Conservation (phyloP, 1,139 yeast species). For the Taphrina deformans region DNA sequence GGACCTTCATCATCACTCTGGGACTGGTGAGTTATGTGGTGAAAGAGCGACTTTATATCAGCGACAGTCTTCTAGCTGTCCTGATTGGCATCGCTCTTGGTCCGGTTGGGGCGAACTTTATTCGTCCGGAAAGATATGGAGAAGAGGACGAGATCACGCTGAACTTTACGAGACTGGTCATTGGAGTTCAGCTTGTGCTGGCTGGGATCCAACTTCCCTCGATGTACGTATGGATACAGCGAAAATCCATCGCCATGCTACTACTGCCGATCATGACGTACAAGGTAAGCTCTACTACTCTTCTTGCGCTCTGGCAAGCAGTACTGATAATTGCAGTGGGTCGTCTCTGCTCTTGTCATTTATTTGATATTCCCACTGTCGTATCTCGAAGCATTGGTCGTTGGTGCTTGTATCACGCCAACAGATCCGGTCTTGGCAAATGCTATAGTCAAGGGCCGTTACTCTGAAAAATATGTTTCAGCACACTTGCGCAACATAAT, state of each 20-base stretch:
- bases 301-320: not conserved
- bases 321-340: slow-evolving; percentile 43
- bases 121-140: slow-evolving; percentile 41
- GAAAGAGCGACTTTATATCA: slow-evolving; percentile 42
- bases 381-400: slow-evolving; percentile 18
- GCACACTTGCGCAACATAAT: slow-evolving; percentile 44
- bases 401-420: slow-evolving; percentile 25
- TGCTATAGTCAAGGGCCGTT: slow-evolving; percentile 50
- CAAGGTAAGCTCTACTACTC: slow-evolving; percentile 39
- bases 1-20: slow-evolving; percentile 43
- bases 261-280: slow-evolving; percentile 49
- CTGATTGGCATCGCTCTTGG: slow-evolving; percentile 42
- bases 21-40: slow-evolving; percentile 43
- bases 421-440: slow-evolving; percentile 51
- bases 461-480: slow-evolving; percentile 48
- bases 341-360: slow-evolving; percentile 47
- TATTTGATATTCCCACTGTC: slow-evolving; percentile 45
- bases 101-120: slow-evolving; percentile 40
- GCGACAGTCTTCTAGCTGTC: slow-evolving; percentile 43
- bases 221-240: slow-evolving; percentile 46
- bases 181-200: slow-evolving; percentile 50
- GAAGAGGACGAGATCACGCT: slow-evolving; percentile 41
- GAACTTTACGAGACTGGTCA: slow-evolving; percentile 48
- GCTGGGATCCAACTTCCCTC: slow-evolving; percentile 51
- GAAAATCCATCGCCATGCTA: slow-evolving; percentile 45